These are phyloP conservation scores for Fusarium sterilihyphosum DNA, from an alignment of 2,329 filamentous ascomycete genomes.

Conservation along the genomic window DNA sequence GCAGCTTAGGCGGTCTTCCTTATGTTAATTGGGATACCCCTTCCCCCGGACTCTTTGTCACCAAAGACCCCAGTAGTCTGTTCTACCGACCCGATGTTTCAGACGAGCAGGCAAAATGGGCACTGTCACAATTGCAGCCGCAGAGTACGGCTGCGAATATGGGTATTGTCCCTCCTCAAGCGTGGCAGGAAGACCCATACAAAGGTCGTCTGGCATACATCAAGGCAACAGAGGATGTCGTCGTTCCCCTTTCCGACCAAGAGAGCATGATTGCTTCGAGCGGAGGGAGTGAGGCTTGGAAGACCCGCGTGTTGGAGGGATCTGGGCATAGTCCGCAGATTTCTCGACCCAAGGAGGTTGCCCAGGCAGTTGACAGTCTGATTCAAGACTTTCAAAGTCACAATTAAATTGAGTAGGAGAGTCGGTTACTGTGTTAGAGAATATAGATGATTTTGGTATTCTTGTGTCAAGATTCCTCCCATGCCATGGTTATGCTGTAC, in stretches of 20 bases:
- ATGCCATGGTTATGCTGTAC: too few species aligned
- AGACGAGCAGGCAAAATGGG: background rate
- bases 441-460: fast-evolving
- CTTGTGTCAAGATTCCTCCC: fast-evolving
- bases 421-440: fast-evolving
- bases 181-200: background rate
- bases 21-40: background rate
- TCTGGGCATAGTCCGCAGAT: background rate
- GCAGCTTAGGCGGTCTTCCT: background rate
- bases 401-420: background rate
- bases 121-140: background rate
- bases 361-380: background rate
- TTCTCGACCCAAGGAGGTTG: background rate
- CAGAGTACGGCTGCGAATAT: background rate
- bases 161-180: background rate
- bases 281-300: background rate
- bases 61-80: background rate
- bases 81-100: background rate
- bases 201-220: background rate
- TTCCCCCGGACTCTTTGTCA: background rate
- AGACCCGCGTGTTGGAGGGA: background rate
- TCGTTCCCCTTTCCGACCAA: background rate
- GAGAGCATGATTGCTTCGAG: background rate
- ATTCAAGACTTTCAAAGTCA: background rate
- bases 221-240: background rate